phyloP scores from a whole-genome alignment of 2,329 filamentous ascomycete genomes.

The Plenodomus tracheiphilus region DNA sequence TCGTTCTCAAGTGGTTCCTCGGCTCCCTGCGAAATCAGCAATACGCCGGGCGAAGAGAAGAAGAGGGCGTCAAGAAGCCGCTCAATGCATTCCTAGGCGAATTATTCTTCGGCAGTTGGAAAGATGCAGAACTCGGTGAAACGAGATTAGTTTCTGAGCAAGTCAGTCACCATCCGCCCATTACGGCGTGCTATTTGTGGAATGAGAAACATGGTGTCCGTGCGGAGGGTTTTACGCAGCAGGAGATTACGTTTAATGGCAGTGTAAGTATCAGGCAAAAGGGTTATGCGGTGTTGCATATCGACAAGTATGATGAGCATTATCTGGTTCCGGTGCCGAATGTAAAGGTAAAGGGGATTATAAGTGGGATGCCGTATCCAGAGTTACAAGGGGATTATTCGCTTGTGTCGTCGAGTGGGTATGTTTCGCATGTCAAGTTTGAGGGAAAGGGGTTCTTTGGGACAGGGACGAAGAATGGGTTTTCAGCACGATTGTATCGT shows the following conservation, averaged over 20 bases:
- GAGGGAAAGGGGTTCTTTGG: constrained; percentile 48
- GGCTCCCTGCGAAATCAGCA: constrained; percentile 53
- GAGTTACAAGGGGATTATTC: constrained; percentile 48
- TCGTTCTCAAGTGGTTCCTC: constrained; percentile 56
- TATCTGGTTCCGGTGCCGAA: constrained; percentile 52
- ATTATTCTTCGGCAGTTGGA: constrained; percentile 47
- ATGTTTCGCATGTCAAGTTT: constrained; percentile 49
- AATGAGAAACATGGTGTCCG: constrained; percentile 49
- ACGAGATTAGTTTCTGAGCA: constrained; percentile 51
- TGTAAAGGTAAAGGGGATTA: constrained; percentile 51
- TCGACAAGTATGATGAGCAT: constrained; percentile 50
- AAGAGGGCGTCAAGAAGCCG: constrained; percentile 54
- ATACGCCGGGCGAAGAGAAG: constrained; percentile 49
- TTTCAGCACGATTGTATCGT: constrained; percentile 46
- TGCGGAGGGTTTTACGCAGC: constrained; percentile 52
- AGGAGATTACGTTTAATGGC: constrained; percentile 52
- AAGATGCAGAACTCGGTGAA: constrained; percentile 40
- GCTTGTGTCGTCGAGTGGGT: constrained; percentile 48
- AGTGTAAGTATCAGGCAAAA: constrained; percentile 52
- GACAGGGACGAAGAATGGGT: constrained; percentile 48
- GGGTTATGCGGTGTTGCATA: constrained; percentile 50
- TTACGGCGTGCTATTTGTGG: constrained; percentile 53
- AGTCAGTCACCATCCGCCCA: constrained; percentile 52
- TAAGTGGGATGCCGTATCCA: constrained; percentile 50
- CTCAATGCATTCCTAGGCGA: constrained; percentile 57